Conservation (phyloP, 768 basidiomycete species). For the Collybia sp. region DNA sequence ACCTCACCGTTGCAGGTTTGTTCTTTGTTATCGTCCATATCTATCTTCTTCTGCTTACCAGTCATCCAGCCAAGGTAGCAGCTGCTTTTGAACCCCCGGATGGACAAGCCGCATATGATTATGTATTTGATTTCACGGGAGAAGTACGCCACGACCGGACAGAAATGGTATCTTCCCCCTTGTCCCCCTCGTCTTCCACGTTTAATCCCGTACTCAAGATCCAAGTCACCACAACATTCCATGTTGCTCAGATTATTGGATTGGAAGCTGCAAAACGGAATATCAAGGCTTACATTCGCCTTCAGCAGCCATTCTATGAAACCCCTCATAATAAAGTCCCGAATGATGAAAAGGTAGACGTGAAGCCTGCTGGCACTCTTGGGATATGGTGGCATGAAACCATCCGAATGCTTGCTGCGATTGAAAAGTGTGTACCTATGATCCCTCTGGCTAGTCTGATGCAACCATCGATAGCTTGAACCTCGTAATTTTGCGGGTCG, state of each 20-base stretch:
- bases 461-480: slow-evolving; percentile 50
- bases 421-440: slow-evolving; percentile 51
- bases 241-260: slow-evolving; percentile 62
- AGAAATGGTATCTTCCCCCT: slow-evolving; percentile 49
- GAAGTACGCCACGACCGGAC: slow-evolving; percentile 73
- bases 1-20: slow-evolving; percentile 70
- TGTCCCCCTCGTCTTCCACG: slow-evolving; percentile 6
- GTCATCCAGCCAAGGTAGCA: slow-evolving; percentile 54
- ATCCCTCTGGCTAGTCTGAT: slow-evolving; percentile 8
- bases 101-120: slow-evolving; percentile 65
- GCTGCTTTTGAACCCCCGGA: slow-evolving; percentile 68
- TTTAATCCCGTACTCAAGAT: slow-evolving; percentile 40
- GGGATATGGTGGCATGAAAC: slow-evolving; percentile 92
- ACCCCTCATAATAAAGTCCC: slow-evolving; percentile 54
- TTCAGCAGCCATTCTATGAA: slow-evolving; percentile 78
- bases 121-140: slow-evolving; percentile 84
- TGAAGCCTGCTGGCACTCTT: slow-evolving; percentile 63
- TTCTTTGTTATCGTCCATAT: slow-evolving; percentile 6
- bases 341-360: slow-evolving; percentile 68
- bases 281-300: slow-evolving; percentile 73
- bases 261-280: slow-evolving; percentile 76
- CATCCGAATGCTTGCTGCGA: slow-evolving; percentile 66
- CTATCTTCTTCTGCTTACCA: slow-evolving; percentile 10
- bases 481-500: slow-evolving; percentile 72
- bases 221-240: slow-evolving; percentile 72